Percentiles rank a stretch among this genome's conserved stretches.
Conservation (phyloP, 148 eudicot genomes). For the Linanthus parryae region DNA sequence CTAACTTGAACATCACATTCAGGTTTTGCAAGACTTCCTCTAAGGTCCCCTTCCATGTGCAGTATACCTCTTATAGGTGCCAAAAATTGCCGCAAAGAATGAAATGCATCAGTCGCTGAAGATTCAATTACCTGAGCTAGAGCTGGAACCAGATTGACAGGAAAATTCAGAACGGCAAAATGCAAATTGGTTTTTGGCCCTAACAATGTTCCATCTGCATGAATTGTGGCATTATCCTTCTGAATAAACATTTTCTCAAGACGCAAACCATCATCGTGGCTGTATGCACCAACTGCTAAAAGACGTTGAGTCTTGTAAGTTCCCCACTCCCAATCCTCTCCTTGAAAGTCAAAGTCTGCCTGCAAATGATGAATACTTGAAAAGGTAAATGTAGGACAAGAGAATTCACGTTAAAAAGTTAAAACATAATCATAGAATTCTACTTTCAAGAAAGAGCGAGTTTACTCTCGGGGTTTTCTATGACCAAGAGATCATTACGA, state of each 20-base stretch:
- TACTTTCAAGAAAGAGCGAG: too few species aligned
- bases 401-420: neutral
- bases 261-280: constrained; percentile 94
- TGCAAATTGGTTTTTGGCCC: constrained; percentile 97
- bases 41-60: constrained; percentile 99
- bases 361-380: constrained; percentile 21
- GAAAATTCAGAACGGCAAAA: constrained; percentile 97
- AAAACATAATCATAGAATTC: neutral
- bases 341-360: constrained; percentile 98
- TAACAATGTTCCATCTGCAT: constrained; percentile 93
- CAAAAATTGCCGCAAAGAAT: constrained; percentile 75
- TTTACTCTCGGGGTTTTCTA: too few species aligned
- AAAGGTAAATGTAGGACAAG: neutral
- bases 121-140: constrained; percentile 88
- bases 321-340: constrained; percentile 99
- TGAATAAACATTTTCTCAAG: constrained; percentile 97
- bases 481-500: too few species aligned
- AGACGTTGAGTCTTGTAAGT: constrained; percentile 90
- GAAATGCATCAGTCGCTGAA: constrained; percentile 79
- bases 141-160: constrained; percentile 93
- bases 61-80: constrained; percentile 91
- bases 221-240: constrained; percentile 95
- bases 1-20: constrained; percentile 99
- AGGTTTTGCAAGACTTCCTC: constrained; percentile 90
- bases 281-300: constrained; percentile 93